Base-by-base conservation (phyloP, 768 basidiomycete genomes). In the Boletus subcaerulescens region DNA sequence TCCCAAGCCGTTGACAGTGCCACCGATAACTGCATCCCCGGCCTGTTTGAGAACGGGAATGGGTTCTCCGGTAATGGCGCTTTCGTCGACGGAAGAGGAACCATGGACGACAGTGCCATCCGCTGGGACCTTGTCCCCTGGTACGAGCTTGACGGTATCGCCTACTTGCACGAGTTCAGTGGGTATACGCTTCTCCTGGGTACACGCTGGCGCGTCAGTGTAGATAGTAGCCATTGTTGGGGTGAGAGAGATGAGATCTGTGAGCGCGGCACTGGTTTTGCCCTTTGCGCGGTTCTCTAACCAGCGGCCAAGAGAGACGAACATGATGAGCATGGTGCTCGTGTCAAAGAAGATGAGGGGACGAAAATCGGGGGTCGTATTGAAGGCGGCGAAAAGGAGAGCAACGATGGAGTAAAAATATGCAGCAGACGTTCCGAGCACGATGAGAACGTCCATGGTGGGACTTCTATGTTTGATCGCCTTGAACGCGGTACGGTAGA, bases 371-470 rank as follows among this genome's bases (percentile, higher is more conserved):
- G 86, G 79, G 11, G 87, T 81, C 5, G 77, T 71, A 64, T 85
- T 84, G 71, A 87, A 79, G 4, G 78, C 68, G 7, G 91, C 88
- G 47, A 75, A 74, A 56, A 91, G 42, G 77, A 99, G 80, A 44
- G 80, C 73, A 56, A 83, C 72, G 24, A 93, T 56, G 1, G 96
- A 98, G 73, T 98, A 99, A 61, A 87, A 78, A 69, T 96, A 98
- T 9, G 97, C 91, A 0, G 96, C 87, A 1, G 93, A 89, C 5
- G 96, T 98, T 48, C 96, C 97, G 33, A 98, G 80, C 73, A 94
- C 91, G 65, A 99, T 84, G 43, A 99, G 89, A 39, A 98, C 93
- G 69, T 99, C 97, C 96, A 99, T 99, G 2, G 96, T 99, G 8
- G 94, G 91, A 10, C 84, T 81, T 29, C 84, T 81, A 71, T 99